These are phyloP conservation scores for Colletotrichum sp. DNA, from an alignment of 2,329 filamentous ascomycete species.

Conservation along the genomic window DNA sequence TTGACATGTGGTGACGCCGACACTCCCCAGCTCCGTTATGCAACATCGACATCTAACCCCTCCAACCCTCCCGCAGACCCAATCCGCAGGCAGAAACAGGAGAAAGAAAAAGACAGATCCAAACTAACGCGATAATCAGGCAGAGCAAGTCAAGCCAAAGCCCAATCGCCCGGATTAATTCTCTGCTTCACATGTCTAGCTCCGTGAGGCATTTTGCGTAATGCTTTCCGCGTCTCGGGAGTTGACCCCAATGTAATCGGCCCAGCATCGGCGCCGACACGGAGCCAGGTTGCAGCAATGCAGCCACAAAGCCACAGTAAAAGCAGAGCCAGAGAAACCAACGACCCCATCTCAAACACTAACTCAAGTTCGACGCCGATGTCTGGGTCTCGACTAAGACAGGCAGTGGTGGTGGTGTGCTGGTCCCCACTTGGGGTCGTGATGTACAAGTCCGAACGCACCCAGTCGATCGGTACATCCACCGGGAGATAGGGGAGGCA, in stretches of 20 bases:
- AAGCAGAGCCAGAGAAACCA: neutral
- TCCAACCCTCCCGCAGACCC: neutral
- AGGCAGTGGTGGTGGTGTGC: neutral
- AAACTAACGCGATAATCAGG: neutral
- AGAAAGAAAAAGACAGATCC: neutral
- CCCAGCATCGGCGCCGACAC: neutral
- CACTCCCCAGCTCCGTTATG: neutral
- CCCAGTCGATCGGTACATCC: neutral
- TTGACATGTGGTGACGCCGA: neutral
- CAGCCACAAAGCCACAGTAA: neutral
- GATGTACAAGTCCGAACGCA: neutral
- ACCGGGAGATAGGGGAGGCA: neutral
- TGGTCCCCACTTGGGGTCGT: neutral
- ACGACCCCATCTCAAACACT: neutral
- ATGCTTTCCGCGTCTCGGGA: neutral
- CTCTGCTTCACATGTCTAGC: neutral
- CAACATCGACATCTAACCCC: neutral
- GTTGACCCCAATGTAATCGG: neutral
- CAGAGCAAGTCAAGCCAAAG: neutral
- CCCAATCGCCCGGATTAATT: neutral
- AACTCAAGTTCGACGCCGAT: neutral
- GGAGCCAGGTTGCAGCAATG: neutral
- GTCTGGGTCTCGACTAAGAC: neutral
- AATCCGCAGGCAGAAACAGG: neutral
- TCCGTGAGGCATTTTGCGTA: neutral